These are phyloP conservation scores for Aureobasidium sp. DNA, from an alignment of 2,329 filamentous ascomycete species.

Conservation along the genomic window DNA sequence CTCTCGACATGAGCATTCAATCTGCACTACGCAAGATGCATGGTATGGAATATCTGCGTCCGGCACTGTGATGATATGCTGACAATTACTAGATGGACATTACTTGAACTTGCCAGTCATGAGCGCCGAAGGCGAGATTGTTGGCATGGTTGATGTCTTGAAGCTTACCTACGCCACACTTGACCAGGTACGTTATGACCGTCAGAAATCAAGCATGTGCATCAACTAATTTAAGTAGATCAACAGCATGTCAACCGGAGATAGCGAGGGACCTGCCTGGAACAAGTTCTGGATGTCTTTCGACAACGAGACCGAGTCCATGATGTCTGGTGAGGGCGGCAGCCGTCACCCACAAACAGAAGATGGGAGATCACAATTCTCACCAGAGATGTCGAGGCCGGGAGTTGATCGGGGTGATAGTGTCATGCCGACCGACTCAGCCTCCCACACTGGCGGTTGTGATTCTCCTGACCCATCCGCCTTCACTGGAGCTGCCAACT, in stretches of 20 bases:
- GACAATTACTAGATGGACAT: constrained; percentile 63
- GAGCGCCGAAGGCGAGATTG: constrained; percentile 91
- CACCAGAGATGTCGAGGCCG: constrained; percentile 61
- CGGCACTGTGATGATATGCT: not conserved
- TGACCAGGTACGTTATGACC: constrained; percentile 63
- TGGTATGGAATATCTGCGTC: constrained; percentile 51
- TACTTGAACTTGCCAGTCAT: constrained; percentile 98
- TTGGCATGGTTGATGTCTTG: constrained; percentile 98
- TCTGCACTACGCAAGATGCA: constrained; percentile 98
- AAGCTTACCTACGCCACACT: constrained; percentile 97
- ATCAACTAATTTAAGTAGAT: constrained; percentile 38
- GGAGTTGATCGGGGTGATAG: constrained; percentile 66
- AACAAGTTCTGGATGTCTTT: constrained; percentile 99
- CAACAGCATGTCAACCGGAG: constrained; percentile 83
- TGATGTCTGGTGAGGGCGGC: constrained; percentile 85
- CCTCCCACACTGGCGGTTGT: constrained; percentile 71
- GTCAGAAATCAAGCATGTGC: not conserved
- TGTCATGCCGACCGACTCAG: constrained; percentile 86
- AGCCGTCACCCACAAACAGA: constrained; percentile 62
- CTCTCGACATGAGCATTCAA: constrained; percentile 98
- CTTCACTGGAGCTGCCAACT: constrained; percentile 47
- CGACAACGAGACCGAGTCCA: constrained; percentile 88
- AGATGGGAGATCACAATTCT: constrained; percentile 68
- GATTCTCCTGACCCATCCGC: constrained; percentile 67
- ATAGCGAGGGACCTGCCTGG: constrained; percentile 93